Evolutionary conservation across 1,139 yeast genomes (phyloP).

Genomic region (Yamadazyma mexicana): DNA sequence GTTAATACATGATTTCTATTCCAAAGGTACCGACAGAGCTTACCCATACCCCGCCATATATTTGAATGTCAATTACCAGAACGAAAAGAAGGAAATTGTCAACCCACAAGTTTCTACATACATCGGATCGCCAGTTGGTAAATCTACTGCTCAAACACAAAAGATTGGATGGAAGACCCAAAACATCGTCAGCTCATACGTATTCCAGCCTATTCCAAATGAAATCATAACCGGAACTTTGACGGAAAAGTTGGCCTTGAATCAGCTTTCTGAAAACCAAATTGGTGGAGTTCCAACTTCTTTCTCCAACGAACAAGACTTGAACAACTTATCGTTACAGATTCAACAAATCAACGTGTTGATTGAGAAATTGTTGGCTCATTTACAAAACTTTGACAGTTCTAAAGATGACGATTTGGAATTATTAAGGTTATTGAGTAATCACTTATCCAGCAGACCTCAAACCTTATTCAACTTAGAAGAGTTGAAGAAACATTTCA

Average conservation of each 20-base stretch:
- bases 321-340: conserved; percentile 50
- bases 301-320: conserved; percentile 15
- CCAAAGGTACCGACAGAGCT: conserved; percentile 67
- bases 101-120: conserved; percentile 60
- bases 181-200: conserved; percentile 45
- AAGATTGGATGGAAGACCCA: conserved; percentile 21
- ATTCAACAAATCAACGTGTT: conserved; percentile 51
- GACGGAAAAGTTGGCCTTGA: conserved; percentile 58
- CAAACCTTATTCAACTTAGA: conserved; percentile 55
- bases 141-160: conserved; percentile 17
- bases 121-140: conserved; percentile 76
- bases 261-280: conserved; percentile 30
- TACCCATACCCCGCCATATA: conserved; percentile 79
- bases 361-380: conserved; percentile 55
- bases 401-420: conserved; percentile 46
- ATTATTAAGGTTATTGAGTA: conserved; percentile 68
- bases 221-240: conserved; percentile 59
- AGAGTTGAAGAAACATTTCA: conserved; percentile 61
- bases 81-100: conserved; percentile 38
- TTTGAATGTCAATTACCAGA: conserved; percentile 54
- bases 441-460: conserved; percentile 63
- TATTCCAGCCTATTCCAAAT: conserved; percentile 79
- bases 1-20: conserved; percentile 82
- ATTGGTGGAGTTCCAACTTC: conserved; percentile 20
- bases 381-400: conserved; percentile 48